Conservation (phyloP, 2,329 filamentous ascomycete genomes). For the Lecanosticta acicola region DNA sequence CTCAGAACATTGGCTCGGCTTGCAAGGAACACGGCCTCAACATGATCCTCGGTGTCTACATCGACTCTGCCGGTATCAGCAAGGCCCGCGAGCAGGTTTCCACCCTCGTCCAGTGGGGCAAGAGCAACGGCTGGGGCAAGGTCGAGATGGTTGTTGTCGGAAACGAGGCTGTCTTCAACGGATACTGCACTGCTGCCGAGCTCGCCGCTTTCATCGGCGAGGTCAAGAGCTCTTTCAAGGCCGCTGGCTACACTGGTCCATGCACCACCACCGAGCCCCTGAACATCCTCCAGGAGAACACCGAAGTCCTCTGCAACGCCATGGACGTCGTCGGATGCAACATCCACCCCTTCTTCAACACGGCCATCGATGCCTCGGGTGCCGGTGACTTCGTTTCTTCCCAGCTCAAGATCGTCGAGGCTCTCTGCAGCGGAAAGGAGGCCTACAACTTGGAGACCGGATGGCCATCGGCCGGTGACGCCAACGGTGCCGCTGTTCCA, state of each 20-base stretch:
- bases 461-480: constrained; percentile 67
- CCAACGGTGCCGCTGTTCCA: constrained; percentile 69
- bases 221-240: constrained; percentile 58
- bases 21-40: constrained; percentile 62
- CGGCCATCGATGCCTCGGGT: constrained; percentile 53
- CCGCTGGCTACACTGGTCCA: constrained; percentile 57
- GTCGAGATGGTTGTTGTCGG: constrained; percentile 79
- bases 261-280: constrained; percentile 85
- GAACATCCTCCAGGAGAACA: constrained; percentile 64
- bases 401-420: constrained; percentile 66
- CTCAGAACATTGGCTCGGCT: constrained; percentile 67
- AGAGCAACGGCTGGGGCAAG: constrained; percentile 59
- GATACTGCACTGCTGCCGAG: constrained; percentile 56
- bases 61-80: constrained; percentile 60
- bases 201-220: constrained; percentile 66
- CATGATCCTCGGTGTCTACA: constrained; percentile 83
- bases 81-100: constrained; percentile 60
- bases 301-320: constrained; percentile 58
- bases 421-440: constrained; percentile 63
- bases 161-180: constrained; percentile 84
- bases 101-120: constrained; percentile 69
- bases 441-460: constrained; percentile 85
- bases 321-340: constrained; percentile 80
- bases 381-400: constrained; percentile 71
- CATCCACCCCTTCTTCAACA: constrained; percentile 93